A percentile compares a stretch with the other conserved stretches of the same genome.
Evolutionary conservation across 2,329 filamentous ascomycete species (phyloP).

Genomic region (Penicillium aurantiogriseum): DNA sequence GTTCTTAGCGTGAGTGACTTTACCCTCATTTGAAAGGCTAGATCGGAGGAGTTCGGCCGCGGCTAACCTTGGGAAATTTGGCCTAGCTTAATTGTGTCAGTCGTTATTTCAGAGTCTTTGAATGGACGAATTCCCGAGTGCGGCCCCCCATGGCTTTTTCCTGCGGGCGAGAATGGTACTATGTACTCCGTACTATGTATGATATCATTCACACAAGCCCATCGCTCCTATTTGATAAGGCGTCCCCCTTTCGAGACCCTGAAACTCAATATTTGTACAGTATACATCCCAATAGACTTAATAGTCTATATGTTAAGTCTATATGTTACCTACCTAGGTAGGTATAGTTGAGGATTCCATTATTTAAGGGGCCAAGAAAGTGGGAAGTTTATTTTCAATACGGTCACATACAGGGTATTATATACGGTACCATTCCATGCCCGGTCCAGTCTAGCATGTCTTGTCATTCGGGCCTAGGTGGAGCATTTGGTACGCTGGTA

Average conservation of each 20-base stretch:
- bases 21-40: not conserved
- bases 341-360: not conserved
- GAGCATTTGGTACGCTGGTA: constrained; percentile 1
- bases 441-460: not conserved
- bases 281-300: not conserved
- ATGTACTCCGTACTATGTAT: not conserved
- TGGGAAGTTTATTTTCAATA: not conserved
- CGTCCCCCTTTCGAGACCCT: not conserved
- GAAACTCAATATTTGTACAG: not conserved
- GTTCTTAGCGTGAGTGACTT: not conserved
- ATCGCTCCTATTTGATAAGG: not conserved
- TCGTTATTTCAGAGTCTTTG: not conserved
- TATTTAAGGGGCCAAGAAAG: not conserved
- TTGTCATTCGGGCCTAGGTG: not conserved
- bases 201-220: not conserved
- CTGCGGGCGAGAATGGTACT: not conserved
- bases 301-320: no score
- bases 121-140: not conserved
- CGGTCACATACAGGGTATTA: not conserved
- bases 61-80: constrained; percentile 4
- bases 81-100: constrained; percentile 1
- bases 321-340: no score
- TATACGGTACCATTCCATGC: not conserved
- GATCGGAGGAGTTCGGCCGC: constrained; percentile 17
- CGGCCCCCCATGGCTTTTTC: not conserved